Conservation (phyloP, 257 asterid species). For the Henckelia pumila region DNA sequence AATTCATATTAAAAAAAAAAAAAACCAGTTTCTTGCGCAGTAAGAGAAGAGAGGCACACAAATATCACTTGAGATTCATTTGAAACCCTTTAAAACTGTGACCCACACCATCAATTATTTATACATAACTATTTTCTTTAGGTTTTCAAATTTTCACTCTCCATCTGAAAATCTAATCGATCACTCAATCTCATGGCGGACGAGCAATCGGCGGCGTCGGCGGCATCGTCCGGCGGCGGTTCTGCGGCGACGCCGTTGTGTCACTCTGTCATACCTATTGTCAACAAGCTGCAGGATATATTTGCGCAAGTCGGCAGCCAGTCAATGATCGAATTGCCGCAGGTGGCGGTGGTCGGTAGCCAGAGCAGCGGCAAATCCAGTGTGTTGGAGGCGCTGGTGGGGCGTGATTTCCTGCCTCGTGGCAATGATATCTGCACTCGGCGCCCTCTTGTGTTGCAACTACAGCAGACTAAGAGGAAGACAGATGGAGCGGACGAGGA, state of each 20-base stretch:
- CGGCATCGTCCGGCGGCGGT: constrained; percentile 24
- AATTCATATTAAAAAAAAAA: background rate
- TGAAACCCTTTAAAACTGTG: constrained; percentile 11
- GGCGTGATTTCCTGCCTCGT: constrained; percentile 95
- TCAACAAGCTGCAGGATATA: constrained; percentile 85
- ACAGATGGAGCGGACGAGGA: constrained; percentile 59
- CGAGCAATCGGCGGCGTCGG: constrained; percentile 38
- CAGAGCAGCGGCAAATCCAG: constrained; percentile 99
- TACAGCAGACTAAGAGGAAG: constrained; percentile 52
- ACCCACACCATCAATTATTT: constrained; percentile 10
- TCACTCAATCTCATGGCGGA: constrained; percentile 52
- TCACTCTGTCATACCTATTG: constrained; percentile 72
- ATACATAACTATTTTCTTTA: background rate
- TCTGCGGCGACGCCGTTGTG: constrained; percentile 52
- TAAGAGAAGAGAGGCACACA: constrained; percentile 23
- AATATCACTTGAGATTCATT: background rate
- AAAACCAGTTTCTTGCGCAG: constrained; percentile 20
- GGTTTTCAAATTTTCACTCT: constrained; percentile 25
- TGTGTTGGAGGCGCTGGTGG: constrained; percentile 93
- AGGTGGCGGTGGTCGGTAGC: constrained; percentile 96
- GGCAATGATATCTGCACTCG: constrained; percentile 91
- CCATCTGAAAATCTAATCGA: background rate
- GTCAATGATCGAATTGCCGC: constrained; percentile 81
- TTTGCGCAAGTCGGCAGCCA: constrained; percentile 77
- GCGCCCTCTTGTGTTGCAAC: constrained; percentile 88